These are phyloP conservation scores for Botrytis porri DNA, from an alignment of 2,329 filamentous ascomycete species.

Conservation along the genomic window DNA sequence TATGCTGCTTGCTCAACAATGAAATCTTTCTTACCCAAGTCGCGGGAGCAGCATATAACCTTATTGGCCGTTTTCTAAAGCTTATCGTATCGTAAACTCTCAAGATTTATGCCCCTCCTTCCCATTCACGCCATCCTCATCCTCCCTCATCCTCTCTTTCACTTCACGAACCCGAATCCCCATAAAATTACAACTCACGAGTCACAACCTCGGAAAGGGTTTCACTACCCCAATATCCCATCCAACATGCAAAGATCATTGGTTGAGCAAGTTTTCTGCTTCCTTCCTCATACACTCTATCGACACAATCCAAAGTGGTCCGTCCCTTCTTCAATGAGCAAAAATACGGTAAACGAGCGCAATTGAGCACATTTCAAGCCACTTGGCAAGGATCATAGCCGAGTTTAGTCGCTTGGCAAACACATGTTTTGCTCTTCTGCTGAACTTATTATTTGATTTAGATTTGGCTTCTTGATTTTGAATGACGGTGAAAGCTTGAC, in stretches of 20 bases:
- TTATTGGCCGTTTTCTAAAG: not conserved
- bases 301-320: not conserved
- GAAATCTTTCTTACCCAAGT: no score
- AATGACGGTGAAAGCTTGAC: not conserved
- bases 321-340: not conserved
- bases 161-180: not conserved
- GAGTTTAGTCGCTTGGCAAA: slow-evolving; percentile 6
- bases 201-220: not conserved
- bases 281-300: not conserved
- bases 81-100: not conserved
- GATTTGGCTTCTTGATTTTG: not conserved
- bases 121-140: not conserved
- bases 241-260: not conserved
- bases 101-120: not conserved
- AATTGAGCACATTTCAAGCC: slow-evolving; percentile 24
- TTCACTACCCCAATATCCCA: not conserved
- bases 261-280: not conserved
- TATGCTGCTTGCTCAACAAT: not conserved
- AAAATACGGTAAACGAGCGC: slow-evolving; percentile 9
- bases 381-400: slow-evolving; percentile 2
- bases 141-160: no score
- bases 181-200: not conserved
- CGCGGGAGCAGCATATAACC: not conserved
- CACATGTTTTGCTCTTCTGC: not conserved
- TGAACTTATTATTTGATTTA: not conserved